Evolutionary conservation across 176 grass and related monocot species (phyloP).

Genomic region (Eremochloa ophiuroides): DNA sequence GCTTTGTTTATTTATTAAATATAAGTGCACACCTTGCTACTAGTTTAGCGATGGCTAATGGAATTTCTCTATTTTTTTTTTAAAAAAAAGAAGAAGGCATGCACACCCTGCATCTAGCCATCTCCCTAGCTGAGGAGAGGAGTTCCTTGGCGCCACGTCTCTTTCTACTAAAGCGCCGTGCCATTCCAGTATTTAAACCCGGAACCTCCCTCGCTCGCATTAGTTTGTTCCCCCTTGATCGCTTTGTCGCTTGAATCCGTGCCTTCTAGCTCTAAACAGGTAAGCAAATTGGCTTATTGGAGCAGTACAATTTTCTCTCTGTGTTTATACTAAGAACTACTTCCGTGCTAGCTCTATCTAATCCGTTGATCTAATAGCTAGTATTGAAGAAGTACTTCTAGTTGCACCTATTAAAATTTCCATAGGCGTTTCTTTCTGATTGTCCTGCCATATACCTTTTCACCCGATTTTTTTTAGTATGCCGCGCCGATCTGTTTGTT

Average conservation of each 20-base stretch:
- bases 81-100: not conserved
- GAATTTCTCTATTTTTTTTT: not conserved
- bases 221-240: constrained; percentile 22
- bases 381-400: not conserved
- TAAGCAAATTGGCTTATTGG: not conserved
- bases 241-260: not conserved
- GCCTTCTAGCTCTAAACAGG: constrained; percentile 19
- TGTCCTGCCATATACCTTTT: not conserved
- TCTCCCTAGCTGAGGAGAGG: not conserved
- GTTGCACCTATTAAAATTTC: not conserved
- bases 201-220: constrained; percentile 19
- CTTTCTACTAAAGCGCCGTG: constrained; percentile 45
- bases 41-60: not conserved
- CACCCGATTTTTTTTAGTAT: not conserved
- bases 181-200: constrained; percentile 37
- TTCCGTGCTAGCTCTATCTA: not conserved
- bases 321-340: not conserved
- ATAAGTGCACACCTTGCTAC: not conserved
- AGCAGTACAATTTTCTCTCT: not conserved
- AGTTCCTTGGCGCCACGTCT: constrained; percentile 45
- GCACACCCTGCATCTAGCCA: not conserved
- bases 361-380: not conserved
- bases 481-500: not conserved
- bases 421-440: not conserved
- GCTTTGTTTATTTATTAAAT: not conserved